Base-by-base conservation (phyloP, 1,284 basidiomycete species). In the Trametes polyzona region DNA sequence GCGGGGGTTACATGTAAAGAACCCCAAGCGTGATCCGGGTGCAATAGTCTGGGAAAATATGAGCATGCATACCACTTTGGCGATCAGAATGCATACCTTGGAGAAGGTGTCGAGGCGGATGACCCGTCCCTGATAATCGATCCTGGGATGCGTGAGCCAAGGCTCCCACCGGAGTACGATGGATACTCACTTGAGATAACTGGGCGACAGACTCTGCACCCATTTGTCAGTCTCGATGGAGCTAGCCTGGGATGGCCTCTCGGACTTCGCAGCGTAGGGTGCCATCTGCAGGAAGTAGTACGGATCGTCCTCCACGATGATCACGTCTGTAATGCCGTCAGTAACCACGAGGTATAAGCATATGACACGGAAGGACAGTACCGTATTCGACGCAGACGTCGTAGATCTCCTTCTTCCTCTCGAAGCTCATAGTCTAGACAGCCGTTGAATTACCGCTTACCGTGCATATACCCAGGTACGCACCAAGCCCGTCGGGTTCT, bases 241-340 rank as follows among this genome's bases (percentile, higher is more conserved):
- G n/a, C 58, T 47, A 14, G 57, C 58, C 44, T 63, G 68, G 54
- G 66, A 61, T 57, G 63, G 66, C 27, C 86, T 78, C 23, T 73
- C 63, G 1, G 69, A 61, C 69, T 81, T 78, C 44, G 78, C 76
- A 21, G 78, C 69, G 68, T 86, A 89, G 10, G 72, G 62, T 1
- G 79, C 82, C 59, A 83, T 71, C 68, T 89, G 88, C 17, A 94
- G 75, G 75, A 91, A 90, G 71, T 84, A 93, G 73, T 93, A 93
- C 8, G 91, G 92, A 72, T 93, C 90, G 63, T 92, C 90, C 74
- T 93, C 90, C 55, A 86, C 81, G 59, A 90, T 89, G 61, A 91
- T 83, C 17, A 90, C 65, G 63, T 92, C 84, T 83, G 65, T 41
- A 54, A n/a, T 27, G 16, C 43, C 23, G 32, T 21, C 9, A 42